phyloP scores from a whole-genome alignment of 306 rosid species.

The Astragalus glycyphyllos region DNA sequence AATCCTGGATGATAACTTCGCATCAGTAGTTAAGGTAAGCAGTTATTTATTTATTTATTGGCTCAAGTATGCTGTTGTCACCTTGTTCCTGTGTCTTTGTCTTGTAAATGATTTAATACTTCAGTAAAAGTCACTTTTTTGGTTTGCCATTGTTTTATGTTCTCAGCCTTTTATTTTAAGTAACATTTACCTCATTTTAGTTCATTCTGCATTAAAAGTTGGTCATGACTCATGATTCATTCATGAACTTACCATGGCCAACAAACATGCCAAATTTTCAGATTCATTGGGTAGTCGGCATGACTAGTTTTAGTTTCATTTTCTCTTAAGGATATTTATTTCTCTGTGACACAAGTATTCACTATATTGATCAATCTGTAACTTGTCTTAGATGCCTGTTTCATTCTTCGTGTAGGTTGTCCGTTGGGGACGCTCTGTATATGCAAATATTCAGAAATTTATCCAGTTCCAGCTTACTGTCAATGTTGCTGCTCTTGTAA shows the following conservation, averaged over 20 bases:
- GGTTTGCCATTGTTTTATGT: constrained; percentile 24
- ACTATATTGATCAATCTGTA: constrained; percentile 32
- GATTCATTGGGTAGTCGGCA: neutral
- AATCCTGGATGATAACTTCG: constrained; percentile 93
- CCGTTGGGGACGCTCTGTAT: constrained; percentile 99
- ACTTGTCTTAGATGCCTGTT: constrained; percentile 29
- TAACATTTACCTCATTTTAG: constrained; percentile 28
- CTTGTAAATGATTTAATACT: constrained; percentile 4
- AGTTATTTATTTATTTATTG: constrained; percentile 6
- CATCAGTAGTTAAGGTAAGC: constrained; percentile 90
- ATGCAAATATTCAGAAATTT: constrained; percentile 97
- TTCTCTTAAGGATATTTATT: constrained; percentile 36
- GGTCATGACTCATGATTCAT: neutral
- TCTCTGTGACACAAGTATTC: constrained; percentile 20
- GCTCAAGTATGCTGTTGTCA: constrained; percentile 32
- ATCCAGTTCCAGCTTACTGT: constrained; percentile 98
- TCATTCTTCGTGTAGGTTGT: constrained; percentile 70
- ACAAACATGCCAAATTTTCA: constrained; percentile 34
- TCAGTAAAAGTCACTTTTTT: constrained; percentile 22
- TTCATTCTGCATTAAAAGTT: constrained; percentile 8
- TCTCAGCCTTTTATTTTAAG: constrained; percentile 4
- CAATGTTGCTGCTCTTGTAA: constrained; percentile 95
- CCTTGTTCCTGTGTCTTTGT: constrained; percentile 8
- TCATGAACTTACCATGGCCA: constrained; percentile 21
- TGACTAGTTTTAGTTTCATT: constrained; percentile 19